Percentiles rank a stretch among this genome's conserved stretches.
Evolutionary conservation across 2,329 filamentous ascomycete species (phyloP).

Genomic region (Leptodontidium sp.): DNA sequence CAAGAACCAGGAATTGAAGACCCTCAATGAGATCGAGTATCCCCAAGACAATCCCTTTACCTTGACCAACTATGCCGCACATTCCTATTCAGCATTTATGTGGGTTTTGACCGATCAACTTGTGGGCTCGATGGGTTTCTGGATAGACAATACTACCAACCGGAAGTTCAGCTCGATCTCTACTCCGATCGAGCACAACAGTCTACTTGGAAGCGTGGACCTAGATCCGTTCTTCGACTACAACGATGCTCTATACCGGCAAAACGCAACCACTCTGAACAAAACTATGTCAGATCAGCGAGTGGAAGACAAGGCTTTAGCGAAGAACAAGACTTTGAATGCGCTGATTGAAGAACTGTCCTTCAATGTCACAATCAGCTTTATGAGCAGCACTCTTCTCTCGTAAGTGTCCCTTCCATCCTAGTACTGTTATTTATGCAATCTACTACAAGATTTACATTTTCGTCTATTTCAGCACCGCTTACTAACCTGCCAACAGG

Average conservation of each 20-base stretch:
- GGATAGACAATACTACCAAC: slow-evolving; percentile 11
- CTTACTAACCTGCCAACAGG: neutral
- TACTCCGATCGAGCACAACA: slow-evolving; percentile 29
- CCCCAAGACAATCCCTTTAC: slow-evolving; percentile 9
- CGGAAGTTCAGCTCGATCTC: slow-evolving; percentile 30
- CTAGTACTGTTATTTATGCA: neutral
- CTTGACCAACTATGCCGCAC: slow-evolving; percentile 18
- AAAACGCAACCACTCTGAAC: neutral
- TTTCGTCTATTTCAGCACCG: neutral
- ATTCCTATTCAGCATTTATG: slow-evolving; percentile 35
- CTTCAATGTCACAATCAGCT: slow-evolving; percentile 26
- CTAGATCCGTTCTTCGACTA: slow-evolving; percentile 34
- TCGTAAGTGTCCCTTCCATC: slow-evolving; percentile 15
- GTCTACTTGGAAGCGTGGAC: slow-evolving; percentile 32
- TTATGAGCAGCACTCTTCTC: slow-evolving; percentile 25
- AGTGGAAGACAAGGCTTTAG: slow-evolving; percentile 23
- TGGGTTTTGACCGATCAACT: slow-evolving; percentile 31
- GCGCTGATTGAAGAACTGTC: slow-evolving; percentile 24
- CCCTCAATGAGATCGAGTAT: slow-evolving; percentile 24
- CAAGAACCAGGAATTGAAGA: neutral
- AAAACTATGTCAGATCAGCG: slow-evolving; percentile 16
- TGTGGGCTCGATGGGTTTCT: slow-evolving; percentile 31
- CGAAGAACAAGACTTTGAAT: slow-evolving; percentile 24
- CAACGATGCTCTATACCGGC: slow-evolving; percentile 12
- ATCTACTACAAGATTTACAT: neutral